A percentile compares a stretch with the other conserved stretches of the same genome.
phyloP scores from a whole-genome alignment of 805 yeast species.

The Cyberlindnera lachancei region DNA sequence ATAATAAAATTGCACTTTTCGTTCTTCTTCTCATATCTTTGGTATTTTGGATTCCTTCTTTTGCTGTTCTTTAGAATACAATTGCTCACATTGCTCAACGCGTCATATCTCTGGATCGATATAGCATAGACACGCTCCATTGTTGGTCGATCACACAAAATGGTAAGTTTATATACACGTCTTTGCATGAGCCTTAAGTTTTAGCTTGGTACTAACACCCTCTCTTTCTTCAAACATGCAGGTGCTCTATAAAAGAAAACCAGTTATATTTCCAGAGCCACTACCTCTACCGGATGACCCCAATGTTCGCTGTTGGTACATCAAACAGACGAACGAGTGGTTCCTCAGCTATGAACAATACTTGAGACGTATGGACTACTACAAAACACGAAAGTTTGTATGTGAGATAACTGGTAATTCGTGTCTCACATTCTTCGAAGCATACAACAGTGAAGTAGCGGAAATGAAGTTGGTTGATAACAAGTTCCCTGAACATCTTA shows the following conservation, averaged over 20 bases:
- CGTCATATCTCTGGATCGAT: too few relatives aligned
- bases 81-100: too few relatives aligned
- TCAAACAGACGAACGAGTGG: constrained; percentile 86
- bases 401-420: constrained; percentile 96
- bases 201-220: too few relatives aligned
- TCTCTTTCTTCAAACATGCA: too few relatives aligned
- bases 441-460: constrained; percentile 64
- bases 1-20: background rate
- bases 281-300: constrained; percentile 49
- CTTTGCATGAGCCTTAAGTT: too few relatives aligned
- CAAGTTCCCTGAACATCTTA: constrained; percentile 82
- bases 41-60: constrained; percentile 10
- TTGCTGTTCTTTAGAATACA: too few relatives aligned
- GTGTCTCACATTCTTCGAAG: constrained; percentile 85
- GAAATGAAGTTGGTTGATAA: constrained; percentile 62
- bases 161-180: too few relatives aligned
- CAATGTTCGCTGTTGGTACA: constrained; percentile 66
- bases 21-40: background rate
- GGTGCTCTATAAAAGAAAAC: constrained; percentile 75
- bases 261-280: constrained; percentile 52
- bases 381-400: constrained; percentile 70
- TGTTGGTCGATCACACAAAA: too few relatives aligned
- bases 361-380: constrained; percentile 63
- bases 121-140: too few relatives aligned
- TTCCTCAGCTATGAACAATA: constrained; percentile 72